phyloP scores from a whole-genome alignment of 1,139 yeast genomes.

The Candida mesenterica region DNA sequence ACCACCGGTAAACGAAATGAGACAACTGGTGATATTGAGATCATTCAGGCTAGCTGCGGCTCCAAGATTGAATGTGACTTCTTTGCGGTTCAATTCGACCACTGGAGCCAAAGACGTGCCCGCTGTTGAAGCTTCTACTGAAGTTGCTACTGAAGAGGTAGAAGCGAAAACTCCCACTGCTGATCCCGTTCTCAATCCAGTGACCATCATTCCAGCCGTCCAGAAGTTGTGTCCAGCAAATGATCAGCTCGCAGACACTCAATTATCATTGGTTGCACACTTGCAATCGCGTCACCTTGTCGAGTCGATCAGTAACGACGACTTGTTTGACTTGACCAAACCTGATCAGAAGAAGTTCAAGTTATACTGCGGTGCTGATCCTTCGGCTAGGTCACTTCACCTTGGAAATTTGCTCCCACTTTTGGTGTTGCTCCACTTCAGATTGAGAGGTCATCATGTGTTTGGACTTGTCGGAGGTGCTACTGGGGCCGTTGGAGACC shows the following conservation, averaged over 20 bases:
- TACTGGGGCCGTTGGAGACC: slow-evolving; percentile 96
- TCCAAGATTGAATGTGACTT: too few species aligned
- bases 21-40: background rate
- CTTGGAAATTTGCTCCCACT: slow-evolving; percentile 87
- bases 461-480: slow-evolving; percentile 95
- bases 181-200: slow-evolving; percentile 8
- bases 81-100: slow-evolving; percentile 1
- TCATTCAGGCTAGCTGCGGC: background rate
- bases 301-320: slow-evolving; percentile 49
- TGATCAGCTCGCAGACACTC: slow-evolving; percentile 30
- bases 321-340: slow-evolving; percentile 38
- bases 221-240: slow-evolving; percentile 24
- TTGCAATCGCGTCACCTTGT: slow-evolving; percentile 47
- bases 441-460: slow-evolving; percentile 78
- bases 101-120: background rate
- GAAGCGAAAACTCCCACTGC: too few species aligned
- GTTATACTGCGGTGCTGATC: slow-evolving; percentile 94
- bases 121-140: background rate
- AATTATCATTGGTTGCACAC: slow-evolving; percentile 43
- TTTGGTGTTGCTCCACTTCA: slow-evolving; percentile 80
- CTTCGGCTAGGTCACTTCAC: slow-evolving; percentile 87
- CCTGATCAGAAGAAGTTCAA: slow-evolving; percentile 41
- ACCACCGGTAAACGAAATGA: too few species aligned
- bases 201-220: slow-evolving; percentile 40
- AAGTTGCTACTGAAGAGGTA: background rate